Base-by-base conservation (phyloP, 2,329 filamentous ascomycete species). In the Ascochyta clinopodiicola region DNA sequence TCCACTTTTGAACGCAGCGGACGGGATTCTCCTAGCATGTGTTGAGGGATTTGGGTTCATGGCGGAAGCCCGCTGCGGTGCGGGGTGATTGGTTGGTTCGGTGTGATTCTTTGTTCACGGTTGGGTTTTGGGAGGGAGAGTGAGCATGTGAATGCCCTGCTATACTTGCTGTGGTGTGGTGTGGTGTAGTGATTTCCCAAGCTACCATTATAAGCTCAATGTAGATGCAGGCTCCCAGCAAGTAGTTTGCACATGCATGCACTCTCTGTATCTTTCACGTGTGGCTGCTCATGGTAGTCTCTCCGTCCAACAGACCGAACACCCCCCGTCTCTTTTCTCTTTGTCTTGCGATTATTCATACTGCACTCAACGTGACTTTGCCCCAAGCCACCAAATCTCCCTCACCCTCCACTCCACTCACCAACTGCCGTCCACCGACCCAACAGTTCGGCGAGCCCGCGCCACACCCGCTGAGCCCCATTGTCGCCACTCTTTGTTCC, bases 391-490 rank as follows among this genome's bases (percentile, higher is more conserved):
- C 15, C 17, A 17, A 1, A 17, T 17, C 22, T 19, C 22, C n/a
- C 6, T 35, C 13, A 13, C 19, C 29, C 37, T 38, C 36, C 32
- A 19, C 48, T 32, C 25, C 22, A 37, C 38, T 24, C 12, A 13
- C 15, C 15, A 35, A 35, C 24, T 32, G 4, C n/a, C 39, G 21
- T 29, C 17, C n/a, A 21, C 34, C 25, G 47, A 35, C 45, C 51
- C 51, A 55, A 35, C 51, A 55, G 34, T 22, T 24, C 45, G 45
- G 51, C 40, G 51, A 49, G 40, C 39, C 31, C 44, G 35, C 35
- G 34, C 51, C 51, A 29, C 39, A 24, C 13, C 51, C 51, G 51
- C 51, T 49, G 51, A 55, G 51, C 51, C 45, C 39, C 45, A 45
- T 6, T 10, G 17, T 48, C 19, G 44, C 45, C 51, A 49, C 51